Evolutionary conservation across 768 basidiomycete species (phyloP).

Genomic region (Cystobasidium onofrii): DNA sequence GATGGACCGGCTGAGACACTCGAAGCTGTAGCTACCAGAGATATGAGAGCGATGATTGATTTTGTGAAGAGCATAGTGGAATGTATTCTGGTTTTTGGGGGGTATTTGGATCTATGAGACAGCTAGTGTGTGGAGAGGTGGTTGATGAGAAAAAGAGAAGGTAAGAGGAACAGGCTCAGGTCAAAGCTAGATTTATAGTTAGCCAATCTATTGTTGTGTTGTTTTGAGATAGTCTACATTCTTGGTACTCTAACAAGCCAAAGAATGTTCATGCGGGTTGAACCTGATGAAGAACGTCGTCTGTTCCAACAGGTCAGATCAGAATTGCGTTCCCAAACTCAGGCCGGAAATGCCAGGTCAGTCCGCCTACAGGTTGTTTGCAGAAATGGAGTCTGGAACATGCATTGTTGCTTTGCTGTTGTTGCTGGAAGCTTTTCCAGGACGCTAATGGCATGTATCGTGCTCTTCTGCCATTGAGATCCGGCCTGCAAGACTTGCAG

Average conservation of each 20-base stretch:
- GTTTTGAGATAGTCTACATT: background rate
- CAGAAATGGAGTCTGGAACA: too few relatives aligned
- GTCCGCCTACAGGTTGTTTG: too few relatives aligned
- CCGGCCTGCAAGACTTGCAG: background rate
- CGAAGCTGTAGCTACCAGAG: background rate
- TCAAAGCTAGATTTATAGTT: background rate
- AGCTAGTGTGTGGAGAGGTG: background rate
- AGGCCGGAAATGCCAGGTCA: too few relatives aligned
- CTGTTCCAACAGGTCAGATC: too few relatives aligned
- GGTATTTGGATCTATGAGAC: background rate
- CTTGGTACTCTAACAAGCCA: background rate
- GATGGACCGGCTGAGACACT: background rate
- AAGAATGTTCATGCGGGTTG: background rate
- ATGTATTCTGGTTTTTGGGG: background rate
- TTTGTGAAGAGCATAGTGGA: background rate
- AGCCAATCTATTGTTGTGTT: background rate
- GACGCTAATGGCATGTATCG: too few relatives aligned
- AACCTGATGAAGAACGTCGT: background rate
- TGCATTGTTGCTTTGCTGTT: too few relatives aligned
- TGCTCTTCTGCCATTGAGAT: background rate
- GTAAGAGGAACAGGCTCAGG: background rate
- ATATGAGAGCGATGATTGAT: slow-evolving; percentile 1
- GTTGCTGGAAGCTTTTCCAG: too few relatives aligned
- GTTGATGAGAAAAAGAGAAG: background rate
- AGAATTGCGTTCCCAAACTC: too few relatives aligned